phyloP scores from a whole-genome alignment of 148 eudicot species.

The Agrostemma githago region DNA sequence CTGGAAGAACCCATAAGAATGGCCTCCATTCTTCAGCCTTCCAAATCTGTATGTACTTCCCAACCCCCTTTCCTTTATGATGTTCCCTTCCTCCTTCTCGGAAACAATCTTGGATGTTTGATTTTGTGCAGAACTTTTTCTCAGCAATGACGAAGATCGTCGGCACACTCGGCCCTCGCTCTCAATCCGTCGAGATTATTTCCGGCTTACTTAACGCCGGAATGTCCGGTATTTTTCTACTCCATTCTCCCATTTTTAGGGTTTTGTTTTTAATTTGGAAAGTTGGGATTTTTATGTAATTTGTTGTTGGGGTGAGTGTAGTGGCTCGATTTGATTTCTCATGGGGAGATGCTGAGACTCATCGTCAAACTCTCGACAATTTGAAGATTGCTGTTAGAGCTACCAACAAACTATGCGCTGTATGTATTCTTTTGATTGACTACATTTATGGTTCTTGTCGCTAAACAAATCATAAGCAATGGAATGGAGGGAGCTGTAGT shows the following conservation, averaged over 20 bases:
- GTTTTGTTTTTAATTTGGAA: not conserved
- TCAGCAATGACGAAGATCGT: slow-evolving; percentile 97
- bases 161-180: slow-evolving; percentile 89
- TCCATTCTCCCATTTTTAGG: not conserved
- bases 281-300: not conserved
- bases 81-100: not conserved
- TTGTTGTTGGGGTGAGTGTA: slow-evolving; percentile 17
- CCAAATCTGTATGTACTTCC: slow-evolving; percentile 49
- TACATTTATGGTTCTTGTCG: not conserved
- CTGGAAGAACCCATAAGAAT: slow-evolving; percentile 96
- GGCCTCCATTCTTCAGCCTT: slow-evolving; percentile 94
- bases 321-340: slow-evolving; percentile 98
- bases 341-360: slow-evolving; percentile 75
- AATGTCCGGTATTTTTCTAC: slow-evolving; percentile 57
- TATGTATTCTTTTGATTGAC: slow-evolving; percentile 33
- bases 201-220: slow-evolving; percentile 82
- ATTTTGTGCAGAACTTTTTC: slow-evolving; percentile 52
- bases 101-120: not conserved
- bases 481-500: no score
- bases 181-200: slow-evolving; percentile 68
- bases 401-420: slow-evolving; percentile 91
- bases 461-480: no score
- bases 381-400: slow-evolving; percentile 73
- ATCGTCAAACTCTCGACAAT: slow-evolving; percentile 84
- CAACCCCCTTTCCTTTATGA: not conserved